phyloP scores from a whole-genome alignment of 2,329 filamentous ascomycete species.

The Penicillium sp. region DNA sequence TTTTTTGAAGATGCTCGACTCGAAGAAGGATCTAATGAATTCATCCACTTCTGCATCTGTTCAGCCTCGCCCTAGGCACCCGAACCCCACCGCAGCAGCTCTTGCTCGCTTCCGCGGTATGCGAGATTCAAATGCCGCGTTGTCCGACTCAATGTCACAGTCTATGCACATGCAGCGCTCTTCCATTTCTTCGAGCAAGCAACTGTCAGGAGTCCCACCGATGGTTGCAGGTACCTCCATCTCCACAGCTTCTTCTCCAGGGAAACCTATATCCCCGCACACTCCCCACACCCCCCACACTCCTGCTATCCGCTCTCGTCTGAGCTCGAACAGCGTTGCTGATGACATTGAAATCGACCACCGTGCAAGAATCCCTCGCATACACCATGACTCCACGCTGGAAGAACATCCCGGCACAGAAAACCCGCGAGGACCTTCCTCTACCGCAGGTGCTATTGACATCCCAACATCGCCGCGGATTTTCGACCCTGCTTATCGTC shows the following conservation, averaged over 20 bases:
- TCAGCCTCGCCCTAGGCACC: constrained; percentile 70
- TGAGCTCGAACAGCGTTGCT: constrained; percentile 85
- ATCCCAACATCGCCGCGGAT: constrained; percentile 50
- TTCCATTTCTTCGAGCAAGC: constrained; percentile 73
- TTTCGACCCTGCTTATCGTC: constrained; percentile 43
- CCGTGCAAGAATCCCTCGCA: constrained; percentile 31
- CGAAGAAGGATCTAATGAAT: constrained; percentile 78
- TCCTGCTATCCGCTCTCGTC: constrained; percentile 86
- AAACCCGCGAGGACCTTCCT: constrained; percentile 34
- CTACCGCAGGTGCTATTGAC: constrained; percentile 47
- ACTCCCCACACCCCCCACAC: constrained; percentile 93
- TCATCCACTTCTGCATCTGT: constrained; percentile 58
- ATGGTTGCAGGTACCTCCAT: constrained; percentile 66
- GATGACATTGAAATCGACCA: constrained; percentile 57
- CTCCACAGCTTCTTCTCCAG: constrained; percentile 84
- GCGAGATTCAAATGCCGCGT: constrained; percentile 80
- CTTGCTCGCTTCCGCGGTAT: constrained; percentile 83
- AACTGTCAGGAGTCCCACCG: constrained; percentile 63
- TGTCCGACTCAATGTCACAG: constrained; percentile 91
- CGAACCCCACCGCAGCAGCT: constrained; percentile 75
- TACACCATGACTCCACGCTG: constrained; percentile 33
- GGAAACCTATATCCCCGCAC: constrained; percentile 84
- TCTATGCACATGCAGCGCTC: constrained; percentile 83
- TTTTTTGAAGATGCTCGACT: constrained; percentile 85
- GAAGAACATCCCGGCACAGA: constrained; percentile 42